These are phyloP conservation scores for Coriaria nepalensis DNA, from an alignment of 306 rosid species.

Conservation along the genomic window DNA sequence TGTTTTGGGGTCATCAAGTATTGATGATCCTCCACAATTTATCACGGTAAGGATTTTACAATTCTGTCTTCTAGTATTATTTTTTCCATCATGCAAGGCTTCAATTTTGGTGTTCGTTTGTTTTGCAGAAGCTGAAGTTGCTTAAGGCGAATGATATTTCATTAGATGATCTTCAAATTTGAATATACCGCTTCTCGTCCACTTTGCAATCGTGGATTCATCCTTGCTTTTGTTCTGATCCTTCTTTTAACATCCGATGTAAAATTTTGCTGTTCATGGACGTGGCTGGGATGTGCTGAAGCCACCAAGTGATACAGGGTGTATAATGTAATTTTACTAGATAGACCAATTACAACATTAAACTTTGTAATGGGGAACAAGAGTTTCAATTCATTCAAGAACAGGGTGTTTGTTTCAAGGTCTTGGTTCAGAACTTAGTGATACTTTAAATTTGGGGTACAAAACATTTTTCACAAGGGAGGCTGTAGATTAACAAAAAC, in stretches of 20 bases:
- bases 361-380: conserved; percentile 1
- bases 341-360: conserved; percentile 3
- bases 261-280: background rate
- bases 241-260: background rate
- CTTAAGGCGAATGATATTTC: conserved; percentile 50
- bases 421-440: no score
- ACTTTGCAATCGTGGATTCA: background rate
- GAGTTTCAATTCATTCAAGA: conserved; percentile 5
- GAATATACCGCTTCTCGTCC: conserved; percentile 8
- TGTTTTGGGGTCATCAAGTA: conserved; percentile 76
- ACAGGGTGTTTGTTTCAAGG: background rate
- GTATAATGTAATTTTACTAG: background rate
- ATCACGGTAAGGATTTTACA: conserved; percentile 37
- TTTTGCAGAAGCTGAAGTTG: conserved; percentile 66
- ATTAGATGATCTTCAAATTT: conserved; percentile 78
- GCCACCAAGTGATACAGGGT: background rate
- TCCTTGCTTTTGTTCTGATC: background rate
- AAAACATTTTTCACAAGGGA: no score
- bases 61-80: background rate
- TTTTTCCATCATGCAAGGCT: background rate
- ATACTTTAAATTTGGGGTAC: no score
- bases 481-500: no score
- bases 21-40: conserved; percentile 89
- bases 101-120: background rate
- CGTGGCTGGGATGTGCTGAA: no score